Percentiles rank a stretch among this genome's conserved stretches.
These are phyloP conservation scores for Nemophila menziesii DNA, from an alignment of 257 asterid species.

Conservation along the genomic window DNA sequence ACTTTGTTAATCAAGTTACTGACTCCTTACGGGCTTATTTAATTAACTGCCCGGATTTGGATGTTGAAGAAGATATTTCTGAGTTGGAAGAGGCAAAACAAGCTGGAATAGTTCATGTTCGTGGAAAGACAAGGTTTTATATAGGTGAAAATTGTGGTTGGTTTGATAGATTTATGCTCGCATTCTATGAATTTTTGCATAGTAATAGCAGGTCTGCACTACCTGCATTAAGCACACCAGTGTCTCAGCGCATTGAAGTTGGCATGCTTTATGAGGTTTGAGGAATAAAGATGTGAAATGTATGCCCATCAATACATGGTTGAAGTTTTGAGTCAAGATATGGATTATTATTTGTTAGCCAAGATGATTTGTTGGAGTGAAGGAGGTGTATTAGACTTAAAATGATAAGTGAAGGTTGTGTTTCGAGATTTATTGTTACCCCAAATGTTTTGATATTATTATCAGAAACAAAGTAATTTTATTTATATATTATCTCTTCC, in stretches of 20 bases:
- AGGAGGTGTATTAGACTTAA: no score
- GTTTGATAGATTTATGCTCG: slow-evolving; percentile 34
- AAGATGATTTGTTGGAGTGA: no score
- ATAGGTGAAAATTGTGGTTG: slow-evolving; percentile 19
- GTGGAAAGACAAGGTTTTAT: slow-evolving; percentile 28
- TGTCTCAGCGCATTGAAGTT: slow-evolving; percentile 23
- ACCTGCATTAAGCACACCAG: slow-evolving; percentile 21
- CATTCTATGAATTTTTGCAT: slow-evolving; percentile 30
- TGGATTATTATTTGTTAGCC: no score
- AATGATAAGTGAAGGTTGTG: no score
- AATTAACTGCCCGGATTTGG: no score
- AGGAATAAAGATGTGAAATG: no score
- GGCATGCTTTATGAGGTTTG: slow-evolving; percentile 29
- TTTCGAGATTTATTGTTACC: no score
- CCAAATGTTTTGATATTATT: no score
- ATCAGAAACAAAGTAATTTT: no score
- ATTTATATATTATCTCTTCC: no score
- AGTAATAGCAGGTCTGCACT: slow-evolving; percentile 28
- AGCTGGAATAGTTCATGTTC: slow-evolving; percentile 26
- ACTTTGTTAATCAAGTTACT: slow-evolving; percentile 17
- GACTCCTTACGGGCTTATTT: slow-evolving; percentile 10
- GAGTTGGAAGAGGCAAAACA: slow-evolving; percentile 22
- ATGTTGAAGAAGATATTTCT: slow-evolving; percentile 14
- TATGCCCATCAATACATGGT: no score
- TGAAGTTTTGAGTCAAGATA: no score